These are phyloP conservation scores for Samsoniella hepiali DNA, from an alignment of 2,329 filamentous ascomycete genomes.

Conservation along the genomic window DNA sequence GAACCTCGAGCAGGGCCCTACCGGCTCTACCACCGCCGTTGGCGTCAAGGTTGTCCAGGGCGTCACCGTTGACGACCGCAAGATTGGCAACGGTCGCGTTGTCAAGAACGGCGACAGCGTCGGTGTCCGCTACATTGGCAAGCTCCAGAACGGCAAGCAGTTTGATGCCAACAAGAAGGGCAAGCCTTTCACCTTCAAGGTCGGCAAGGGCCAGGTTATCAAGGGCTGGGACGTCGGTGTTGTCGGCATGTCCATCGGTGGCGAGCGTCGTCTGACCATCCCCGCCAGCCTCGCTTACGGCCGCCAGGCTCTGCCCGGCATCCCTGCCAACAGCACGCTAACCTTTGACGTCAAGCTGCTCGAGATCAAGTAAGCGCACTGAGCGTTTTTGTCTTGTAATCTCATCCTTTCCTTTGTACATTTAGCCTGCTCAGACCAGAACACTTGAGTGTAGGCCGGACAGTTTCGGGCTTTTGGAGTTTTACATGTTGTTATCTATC, in stretches of 20 bases:
- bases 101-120: constrained; percentile 90
- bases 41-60: constrained; percentile 80
- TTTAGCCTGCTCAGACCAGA: constrained; percentile 16
- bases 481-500: constrained; percentile 35
- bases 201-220: constrained; percentile 93
- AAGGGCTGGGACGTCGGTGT: constrained; percentile 98
- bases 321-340: constrained; percentile 86
- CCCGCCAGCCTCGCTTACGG: constrained; percentile 88
- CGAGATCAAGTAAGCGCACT: constrained; percentile 68
- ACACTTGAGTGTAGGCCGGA: constrained; percentile 9
- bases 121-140: constrained; percentile 96
- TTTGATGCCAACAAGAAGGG: constrained; percentile 99
- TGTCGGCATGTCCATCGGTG: constrained; percentile 85
- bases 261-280: constrained; percentile 89
- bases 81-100: constrained; percentile 76
- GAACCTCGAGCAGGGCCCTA: constrained; percentile 96
- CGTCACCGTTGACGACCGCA: constrained; percentile 93
- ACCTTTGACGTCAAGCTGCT: constrained; percentile 88
- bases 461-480: constrained; percentile 22
- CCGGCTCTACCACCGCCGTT: constrained; percentile 61
- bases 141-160: constrained; percentile 89
- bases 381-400: background rate
- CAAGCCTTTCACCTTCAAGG: constrained; percentile 94
- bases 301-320: constrained; percentile 75
- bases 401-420: constrained; percentile 21